Base-by-base conservation (phyloP, 2,329 filamentous ascomycete species). In the Colletotrichum sp. region DNA sequence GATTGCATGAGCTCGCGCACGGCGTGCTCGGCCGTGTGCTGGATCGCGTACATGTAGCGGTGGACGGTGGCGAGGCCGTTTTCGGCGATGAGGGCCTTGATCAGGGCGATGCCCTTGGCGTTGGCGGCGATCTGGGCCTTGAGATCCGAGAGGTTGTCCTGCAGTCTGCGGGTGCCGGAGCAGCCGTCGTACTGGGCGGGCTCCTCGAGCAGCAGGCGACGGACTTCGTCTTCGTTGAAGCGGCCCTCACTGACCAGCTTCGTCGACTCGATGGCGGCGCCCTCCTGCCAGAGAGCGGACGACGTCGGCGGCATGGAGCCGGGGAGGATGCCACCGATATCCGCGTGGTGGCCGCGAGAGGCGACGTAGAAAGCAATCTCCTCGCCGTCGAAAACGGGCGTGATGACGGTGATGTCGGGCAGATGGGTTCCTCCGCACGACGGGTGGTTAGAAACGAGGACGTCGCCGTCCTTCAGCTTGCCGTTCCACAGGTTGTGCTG, bases 221-320 rank as follows among this genome's bases (percentile, higher is more conserved):
- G 91, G 72, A 95, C 93, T 4, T 93, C 90, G 66, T 92, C 88
- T 81, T 97, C 95, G 79, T 97, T 92, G 85, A 97, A 96, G 27
- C 91, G 88, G 10, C 95, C 95, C 78, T 94, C 92, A 10, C 91
- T 93, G 4, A 97, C 94, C 1, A 97, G 87, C 85, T 96, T 91
- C 79, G 92, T 91, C 7, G 89, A 91, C 79, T 90, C 90, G 78
- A 94, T 92, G 1, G 91, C 87, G 1, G 92, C 91, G 3, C 92
- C 92, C 83, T 94, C 92, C 79, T 94, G 90, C 81, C 86, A 93
- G 6, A 93, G 87, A 77, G 91, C 89, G 25, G 91, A 90, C 0
- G 93, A 95, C 75, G 94, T 91, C 3, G 94, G 93, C 3, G 95
- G 95, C 95, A 97, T 97, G 2, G 93, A 95, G 1, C 95, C 95